phyloP scores from a whole-genome alignment of 228 moss, liverwort and hornwort species.

The Sphagnum fallax region DNA sequence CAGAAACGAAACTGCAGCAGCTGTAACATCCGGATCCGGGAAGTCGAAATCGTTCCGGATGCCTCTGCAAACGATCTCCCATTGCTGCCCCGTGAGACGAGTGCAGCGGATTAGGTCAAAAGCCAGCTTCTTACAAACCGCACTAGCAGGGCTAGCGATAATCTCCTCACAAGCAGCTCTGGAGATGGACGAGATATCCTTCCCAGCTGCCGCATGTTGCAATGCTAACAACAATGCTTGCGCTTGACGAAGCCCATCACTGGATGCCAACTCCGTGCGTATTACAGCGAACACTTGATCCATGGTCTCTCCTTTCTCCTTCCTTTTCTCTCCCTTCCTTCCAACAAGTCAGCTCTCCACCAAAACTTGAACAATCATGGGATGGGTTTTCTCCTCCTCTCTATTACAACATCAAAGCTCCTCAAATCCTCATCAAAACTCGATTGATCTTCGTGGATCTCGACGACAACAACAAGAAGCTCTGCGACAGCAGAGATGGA shows the following conservation, averaged over 20 bases:
- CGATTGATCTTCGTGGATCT: too few species aligned
- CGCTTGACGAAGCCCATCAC: conserved; percentile 90
- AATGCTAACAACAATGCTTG: conserved; percentile 74
- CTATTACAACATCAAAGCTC: too few species aligned
- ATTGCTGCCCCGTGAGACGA: conserved; percentile 80
- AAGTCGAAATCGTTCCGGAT: conserved; percentile 91
- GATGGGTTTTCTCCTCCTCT: too few species aligned
- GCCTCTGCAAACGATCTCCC: conserved; percentile 95
- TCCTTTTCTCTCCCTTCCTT: too few species aligned
- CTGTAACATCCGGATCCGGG: conserved; percentile 86
- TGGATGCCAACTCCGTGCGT: conserved; percentile 75
- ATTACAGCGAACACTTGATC: conserved; percentile 78
- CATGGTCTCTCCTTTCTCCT: conserved; percentile 16
- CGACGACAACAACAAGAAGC: too few species aligned
- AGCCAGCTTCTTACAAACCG: conserved; percentile 96
- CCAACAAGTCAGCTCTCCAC: too few species aligned
- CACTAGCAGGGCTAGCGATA: conserved; percentile 92
- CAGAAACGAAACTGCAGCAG: conserved; percentile 87
- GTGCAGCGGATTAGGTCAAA: conserved; percentile 83
- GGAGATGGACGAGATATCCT: conserved; percentile 91
- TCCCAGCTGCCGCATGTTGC: conserved; percentile 78
- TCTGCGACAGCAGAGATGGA: too few species aligned
- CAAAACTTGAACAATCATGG: too few species aligned
- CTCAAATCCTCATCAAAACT: too few species aligned
- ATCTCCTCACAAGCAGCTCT: conserved; percentile 91